These are phyloP conservation scores for Aspergillus panamensis DNA, from an alignment of 495 filamentous ascomycete species.

Conservation along the genomic window DNA sequence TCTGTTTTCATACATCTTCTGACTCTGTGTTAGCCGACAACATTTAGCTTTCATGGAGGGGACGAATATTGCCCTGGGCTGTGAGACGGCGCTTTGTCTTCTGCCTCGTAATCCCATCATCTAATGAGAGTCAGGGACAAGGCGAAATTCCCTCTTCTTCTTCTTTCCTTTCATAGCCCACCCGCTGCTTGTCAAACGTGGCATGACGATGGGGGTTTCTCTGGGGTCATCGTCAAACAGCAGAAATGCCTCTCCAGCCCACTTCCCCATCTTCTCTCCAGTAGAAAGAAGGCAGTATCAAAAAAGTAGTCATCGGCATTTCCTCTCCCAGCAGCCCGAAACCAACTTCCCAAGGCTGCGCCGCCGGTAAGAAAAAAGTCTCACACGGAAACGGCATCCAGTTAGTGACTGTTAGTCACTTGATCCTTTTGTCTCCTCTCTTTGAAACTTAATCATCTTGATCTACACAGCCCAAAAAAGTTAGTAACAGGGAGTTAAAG, in stretches of 20 bases:
- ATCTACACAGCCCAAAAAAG: no score
- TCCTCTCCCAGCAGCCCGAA: conserved; percentile 4
- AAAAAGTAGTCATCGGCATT: not conserved
- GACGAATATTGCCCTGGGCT: no score
- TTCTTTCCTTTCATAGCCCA: not conserved
- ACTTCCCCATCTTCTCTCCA: not conserved
- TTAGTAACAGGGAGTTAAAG: no score
- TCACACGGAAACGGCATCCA: not conserved
- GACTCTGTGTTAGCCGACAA: not conserved
- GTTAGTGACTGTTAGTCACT: not conserved
- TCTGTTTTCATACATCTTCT: not conserved
- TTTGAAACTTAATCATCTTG: no score
- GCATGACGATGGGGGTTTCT: not conserved
- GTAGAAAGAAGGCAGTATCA: no score
- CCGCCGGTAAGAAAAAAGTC: not conserved
- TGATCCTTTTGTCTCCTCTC: not conserved
- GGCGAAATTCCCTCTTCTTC: not conserved
- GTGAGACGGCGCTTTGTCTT: no score
- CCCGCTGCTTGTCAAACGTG: not conserved
- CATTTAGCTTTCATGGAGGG: no score
- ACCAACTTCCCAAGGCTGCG: not conserved
- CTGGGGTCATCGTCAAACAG: not conserved
- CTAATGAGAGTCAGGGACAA: not conserved
- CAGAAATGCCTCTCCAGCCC: not conserved
- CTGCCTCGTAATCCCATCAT: not conserved